A percentile compares a stretch with the other conserved stretches of the same genome.
Evolutionary conservation across 164 flowering plant species (phyloP).

Genomic region (Piper longum): DNA sequence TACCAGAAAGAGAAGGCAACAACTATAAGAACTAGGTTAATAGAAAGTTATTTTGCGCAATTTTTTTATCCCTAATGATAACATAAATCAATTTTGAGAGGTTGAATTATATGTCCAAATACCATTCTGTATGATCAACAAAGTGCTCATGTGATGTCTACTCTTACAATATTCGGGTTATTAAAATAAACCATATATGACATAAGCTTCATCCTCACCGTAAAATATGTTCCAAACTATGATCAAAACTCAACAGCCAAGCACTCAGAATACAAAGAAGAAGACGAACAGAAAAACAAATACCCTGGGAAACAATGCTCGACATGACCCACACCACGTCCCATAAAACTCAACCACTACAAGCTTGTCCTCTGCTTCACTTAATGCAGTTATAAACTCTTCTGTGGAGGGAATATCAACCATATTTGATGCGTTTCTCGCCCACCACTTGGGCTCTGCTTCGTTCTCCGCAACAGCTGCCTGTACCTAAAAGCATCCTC

Average conservation of each 20-base stretch:
- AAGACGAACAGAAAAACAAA: not conserved
- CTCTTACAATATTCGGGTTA: too few species aligned
- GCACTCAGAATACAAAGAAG: not conserved
- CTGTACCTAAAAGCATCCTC: slow-evolving; percentile 29
- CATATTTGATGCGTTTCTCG: slow-evolving; percentile 78
- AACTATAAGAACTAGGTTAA: too few species aligned
- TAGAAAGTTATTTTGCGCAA: too few species aligned
- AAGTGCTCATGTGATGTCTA: too few species aligned
- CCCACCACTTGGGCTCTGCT: slow-evolving; percentile 98
- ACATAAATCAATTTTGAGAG: too few species aligned
- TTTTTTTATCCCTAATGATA: too few species aligned
- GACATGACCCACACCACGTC: slow-evolving; percentile 97
- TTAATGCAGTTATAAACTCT: slow-evolving; percentile 70
- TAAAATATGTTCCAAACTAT: too few species aligned
- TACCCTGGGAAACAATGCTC: slow-evolving; percentile 94
- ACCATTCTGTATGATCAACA: too few species aligned
- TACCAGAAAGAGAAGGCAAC: too few species aligned
- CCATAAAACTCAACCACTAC: slow-evolving; percentile 97
- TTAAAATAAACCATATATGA: too few species aligned
- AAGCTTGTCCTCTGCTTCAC: slow-evolving; percentile 79
- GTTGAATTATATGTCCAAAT: too few species aligned
- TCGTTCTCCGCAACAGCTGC: slow-evolving; percentile 64
- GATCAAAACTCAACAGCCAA: not conserved
- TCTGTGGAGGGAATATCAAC: slow-evolving; percentile 85
- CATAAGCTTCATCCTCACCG: too few species aligned